Evolutionary conservation across 176 grass and related monocot species (phyloP).

Genomic region (Cymbopogon citratus): DNA sequence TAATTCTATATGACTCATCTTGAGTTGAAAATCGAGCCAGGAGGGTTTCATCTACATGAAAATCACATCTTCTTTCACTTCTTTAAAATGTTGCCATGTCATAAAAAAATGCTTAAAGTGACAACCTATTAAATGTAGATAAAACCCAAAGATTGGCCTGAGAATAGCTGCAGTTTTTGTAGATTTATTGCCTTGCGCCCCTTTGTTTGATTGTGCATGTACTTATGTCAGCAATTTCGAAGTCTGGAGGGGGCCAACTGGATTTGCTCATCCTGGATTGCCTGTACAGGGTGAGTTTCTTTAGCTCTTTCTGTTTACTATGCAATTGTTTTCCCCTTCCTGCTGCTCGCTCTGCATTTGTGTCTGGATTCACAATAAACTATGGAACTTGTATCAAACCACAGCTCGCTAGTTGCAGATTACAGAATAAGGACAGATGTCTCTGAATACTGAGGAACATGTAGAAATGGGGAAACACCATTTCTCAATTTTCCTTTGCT

Average conservation of each 20-base stretch:
- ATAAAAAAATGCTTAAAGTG: no score
- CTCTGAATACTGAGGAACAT: neutral
- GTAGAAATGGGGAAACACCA: neutral
- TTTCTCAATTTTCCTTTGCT: neutral
- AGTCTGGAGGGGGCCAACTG: constrained; percentile 67
- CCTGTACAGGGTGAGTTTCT: constrained; percentile 71
- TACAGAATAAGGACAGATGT: neutral
- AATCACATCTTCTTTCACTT: no score
- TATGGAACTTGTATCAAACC: neutral
- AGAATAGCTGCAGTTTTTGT: constrained; percentile 1
- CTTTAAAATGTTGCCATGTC: no score
- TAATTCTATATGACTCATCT: no score
- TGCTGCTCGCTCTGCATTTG: neutral
- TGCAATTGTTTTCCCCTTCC: neutral
- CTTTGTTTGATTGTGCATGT: constrained; percentile 6
- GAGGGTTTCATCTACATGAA: no score
- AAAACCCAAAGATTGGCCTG: neutral
- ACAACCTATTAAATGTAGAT: no score
- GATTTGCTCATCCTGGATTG: constrained; percentile 96
- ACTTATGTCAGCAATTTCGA: constrained; percentile 72
- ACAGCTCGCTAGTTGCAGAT: neutral
- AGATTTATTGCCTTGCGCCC: neutral
- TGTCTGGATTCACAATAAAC: constrained; percentile 5
- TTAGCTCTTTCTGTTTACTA: constrained; percentile 4
- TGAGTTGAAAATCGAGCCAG: no score